Evolutionary conservation across 805 yeast genomes (phyloP).

Genomic region (Zygosaccharomyces pseudorouxii): DNA sequence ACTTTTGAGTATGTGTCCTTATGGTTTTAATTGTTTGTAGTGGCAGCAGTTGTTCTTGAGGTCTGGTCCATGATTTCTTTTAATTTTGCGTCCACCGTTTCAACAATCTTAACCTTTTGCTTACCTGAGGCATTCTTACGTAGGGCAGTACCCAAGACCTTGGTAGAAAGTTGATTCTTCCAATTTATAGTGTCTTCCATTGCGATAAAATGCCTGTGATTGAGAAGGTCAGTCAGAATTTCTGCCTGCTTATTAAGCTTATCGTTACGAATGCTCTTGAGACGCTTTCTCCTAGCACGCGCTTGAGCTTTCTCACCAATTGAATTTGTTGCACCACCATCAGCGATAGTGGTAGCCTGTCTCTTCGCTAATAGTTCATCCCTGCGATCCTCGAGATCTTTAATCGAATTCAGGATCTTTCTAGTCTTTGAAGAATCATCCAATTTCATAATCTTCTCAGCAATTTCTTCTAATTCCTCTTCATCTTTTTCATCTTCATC

Average conservation of each 20-base stretch:
- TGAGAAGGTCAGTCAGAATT: conserved; percentile 24
- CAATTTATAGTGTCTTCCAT: conserved; percentile 25
- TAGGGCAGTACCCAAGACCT: conserved; percentile 24
- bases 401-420: conserved; percentile 20
- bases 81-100: conserved; percentile 34
- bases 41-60: conserved; percentile 11
- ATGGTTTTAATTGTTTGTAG: conserved; percentile 7
- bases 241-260: conserved; percentile 25
- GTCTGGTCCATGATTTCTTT: conserved; percentile 20
- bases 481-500: conserved; percentile 27
- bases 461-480: conserved; percentile 30
- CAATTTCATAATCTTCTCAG: conserved; percentile 36
- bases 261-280: conserved; percentile 17
- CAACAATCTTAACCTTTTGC: conserved; percentile 28
- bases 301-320: conserved; percentile 21
- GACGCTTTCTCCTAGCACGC: conserved; percentile 24
- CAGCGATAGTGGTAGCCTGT: conserved; percentile 13
- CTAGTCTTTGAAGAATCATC: conserved; percentile 36
- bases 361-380: conserved; percentile 23
- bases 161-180: conserved; percentile 26
- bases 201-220: conserved; percentile 21
- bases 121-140: conserved; percentile 25
- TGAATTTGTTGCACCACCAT: conserved; percentile 8
- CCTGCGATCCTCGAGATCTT: conserved; percentile 31
- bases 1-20: background rate